Conservation (phyloP, 2,329 filamentous ascomycete genomes). For the Aspergillus sergii region DNA sequence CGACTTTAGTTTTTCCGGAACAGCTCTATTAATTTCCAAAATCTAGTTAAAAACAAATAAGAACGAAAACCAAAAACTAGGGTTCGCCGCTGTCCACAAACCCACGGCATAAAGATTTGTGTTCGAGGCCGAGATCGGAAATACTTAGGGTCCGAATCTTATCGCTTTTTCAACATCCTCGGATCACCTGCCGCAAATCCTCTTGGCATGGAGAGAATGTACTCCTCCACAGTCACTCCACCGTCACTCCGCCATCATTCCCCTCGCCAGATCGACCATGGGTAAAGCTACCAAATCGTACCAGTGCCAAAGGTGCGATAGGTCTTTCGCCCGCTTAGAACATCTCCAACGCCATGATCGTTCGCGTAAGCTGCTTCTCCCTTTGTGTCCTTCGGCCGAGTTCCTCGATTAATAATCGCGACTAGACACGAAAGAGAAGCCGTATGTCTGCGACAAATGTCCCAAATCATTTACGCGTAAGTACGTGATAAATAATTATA, state of each 20-base stretch:
- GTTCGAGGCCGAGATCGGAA: neutral
- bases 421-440: slow-evolving; percentile 40
- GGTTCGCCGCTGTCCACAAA: too few relatives aligned
- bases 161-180: too few relatives aligned
- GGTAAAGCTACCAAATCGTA: slow-evolving; percentile 24
- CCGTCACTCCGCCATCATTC: neutral
- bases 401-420: slow-evolving; percentile 11
- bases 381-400: neutral
- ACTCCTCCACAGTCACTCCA: neutral
- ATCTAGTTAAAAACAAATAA: too few relatives aligned
- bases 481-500: slow-evolving; percentile 16
- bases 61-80: too few relatives aligned
- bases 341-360: slow-evolving; percentile 41
- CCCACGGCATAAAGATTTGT: too few relatives aligned
- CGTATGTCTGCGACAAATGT: slow-evolving; percentile 32
- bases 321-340: slow-evolving; percentile 36
- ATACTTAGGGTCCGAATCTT: neutral
- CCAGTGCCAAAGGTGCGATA: slow-evolving; percentile 34
- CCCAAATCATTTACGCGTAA: slow-evolving; percentile 40
- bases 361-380: slow-evolving; percentile 29
- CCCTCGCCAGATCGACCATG: slow-evolving; percentile 13
- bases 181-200: neutral
- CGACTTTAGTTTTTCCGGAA: too few relatives aligned
- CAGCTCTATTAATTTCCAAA: too few relatives aligned
- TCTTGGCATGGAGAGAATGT: neutral